Evolutionary conservation across 1,284 basidiomycete genomes (phyloP).

Genomic region (Sporisorium graminicola): DNA sequence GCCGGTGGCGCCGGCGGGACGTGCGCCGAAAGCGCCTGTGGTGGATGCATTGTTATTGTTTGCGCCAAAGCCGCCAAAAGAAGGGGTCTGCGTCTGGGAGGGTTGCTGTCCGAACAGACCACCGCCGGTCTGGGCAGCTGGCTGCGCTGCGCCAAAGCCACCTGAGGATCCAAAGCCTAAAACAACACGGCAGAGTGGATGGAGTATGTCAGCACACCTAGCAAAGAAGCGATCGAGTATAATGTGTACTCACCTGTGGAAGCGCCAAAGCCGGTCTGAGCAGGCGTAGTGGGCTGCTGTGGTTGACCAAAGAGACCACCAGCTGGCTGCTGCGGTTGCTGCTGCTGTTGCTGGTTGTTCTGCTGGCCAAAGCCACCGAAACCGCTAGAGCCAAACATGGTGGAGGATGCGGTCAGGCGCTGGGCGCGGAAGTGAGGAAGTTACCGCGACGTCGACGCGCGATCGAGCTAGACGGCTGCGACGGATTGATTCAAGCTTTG

Average conservation of each 20-base stretch:
- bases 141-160: constrained; percentile 53
- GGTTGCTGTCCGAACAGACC: constrained; percentile 66
- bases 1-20: constrained; percentile 52
- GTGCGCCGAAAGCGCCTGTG: constrained; percentile 53
- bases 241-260: constrained; percentile 34
- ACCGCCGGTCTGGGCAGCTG: constrained; percentile 56
- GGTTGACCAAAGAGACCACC: constrained; percentile 69
- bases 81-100: constrained; percentile 54
- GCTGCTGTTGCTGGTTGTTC: constrained; percentile 57
- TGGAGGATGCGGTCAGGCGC: neutral
- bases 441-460: constrained; percentile 1
- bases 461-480: neutral
- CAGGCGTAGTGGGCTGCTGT: constrained; percentile 61
- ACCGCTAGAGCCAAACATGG: constrained; percentile 59
- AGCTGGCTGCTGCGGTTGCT: constrained; percentile 66
- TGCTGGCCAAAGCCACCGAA: constrained; percentile 65
- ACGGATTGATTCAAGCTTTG: neutral
- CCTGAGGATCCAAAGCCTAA: constrained; percentile 49
- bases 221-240: neutral
- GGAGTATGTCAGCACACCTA: neutral
- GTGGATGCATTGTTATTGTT: constrained; percentile 48
- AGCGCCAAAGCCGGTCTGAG: constrained; percentile 49
- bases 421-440: neutral
- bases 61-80: constrained; percentile 57
- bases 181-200: neutral